Conservation (phyloP, 2,329 filamentous ascomycete genomes). For the Neoarthrinium moseri region DNA sequence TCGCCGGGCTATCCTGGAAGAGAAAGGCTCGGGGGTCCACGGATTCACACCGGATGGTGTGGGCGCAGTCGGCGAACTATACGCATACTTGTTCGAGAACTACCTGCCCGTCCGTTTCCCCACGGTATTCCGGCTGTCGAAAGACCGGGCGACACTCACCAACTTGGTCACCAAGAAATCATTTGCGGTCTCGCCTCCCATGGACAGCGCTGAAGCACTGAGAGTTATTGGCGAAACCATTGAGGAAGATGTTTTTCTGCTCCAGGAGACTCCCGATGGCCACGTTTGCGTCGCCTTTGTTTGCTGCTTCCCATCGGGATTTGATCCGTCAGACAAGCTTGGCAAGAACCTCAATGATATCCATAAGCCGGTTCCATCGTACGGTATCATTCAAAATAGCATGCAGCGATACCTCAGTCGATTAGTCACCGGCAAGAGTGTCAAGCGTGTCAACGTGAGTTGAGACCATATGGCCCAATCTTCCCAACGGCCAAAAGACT, state of each 20-base stretch:
- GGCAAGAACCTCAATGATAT: conserved; percentile 47
- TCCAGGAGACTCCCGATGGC: conserved; percentile 38
- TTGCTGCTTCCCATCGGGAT: conserved; percentile 52
- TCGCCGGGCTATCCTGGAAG: conserved; percentile 35
- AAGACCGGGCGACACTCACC: conserved; percentile 27
- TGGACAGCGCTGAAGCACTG: conserved; percentile 30
- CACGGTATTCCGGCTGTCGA: conserved; percentile 42
- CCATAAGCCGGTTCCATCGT: conserved; percentile 51
- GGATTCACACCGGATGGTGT: conserved; percentile 39
- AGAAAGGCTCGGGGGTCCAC: conserved; percentile 38
- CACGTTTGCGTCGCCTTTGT: conserved; percentile 47
- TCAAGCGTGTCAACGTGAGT: conserved; percentile 50
- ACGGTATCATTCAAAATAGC: conserved; percentile 52
- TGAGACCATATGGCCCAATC: background rate
- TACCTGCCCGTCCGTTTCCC: conserved; percentile 51
- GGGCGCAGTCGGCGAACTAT: conserved; percentile 45
- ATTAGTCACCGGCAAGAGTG: conserved; percentile 45
- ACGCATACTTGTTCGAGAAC: conserved; percentile 42
- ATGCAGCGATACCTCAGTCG: conserved; percentile 55
- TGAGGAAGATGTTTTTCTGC: conserved; percentile 54
- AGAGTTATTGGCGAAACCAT: conserved; percentile 46
- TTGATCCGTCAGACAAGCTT: conserved; percentile 49
- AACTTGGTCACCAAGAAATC: conserved; percentile 37
- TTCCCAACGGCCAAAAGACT: too few species aligned
- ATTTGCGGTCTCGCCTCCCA: conserved; percentile 15